Evolutionary conservation across 345 rosid genomes (phyloP), one percentile per base, ranked within the genome.

Genomic region (Eucalyptus victrix): DNA sequence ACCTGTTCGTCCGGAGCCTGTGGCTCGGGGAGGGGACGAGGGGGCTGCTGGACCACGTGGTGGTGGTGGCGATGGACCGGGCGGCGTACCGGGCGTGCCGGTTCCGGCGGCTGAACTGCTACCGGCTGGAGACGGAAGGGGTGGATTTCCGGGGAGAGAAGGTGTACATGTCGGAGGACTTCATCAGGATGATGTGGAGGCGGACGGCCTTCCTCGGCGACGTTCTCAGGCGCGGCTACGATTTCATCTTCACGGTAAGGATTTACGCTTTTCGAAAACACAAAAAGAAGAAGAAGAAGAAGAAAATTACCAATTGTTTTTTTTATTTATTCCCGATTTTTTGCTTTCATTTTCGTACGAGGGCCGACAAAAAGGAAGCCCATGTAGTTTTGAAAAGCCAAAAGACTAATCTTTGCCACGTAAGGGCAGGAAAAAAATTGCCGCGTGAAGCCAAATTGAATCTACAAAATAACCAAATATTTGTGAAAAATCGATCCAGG

Each of bases 101-200:
- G 72, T 92, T 93, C 40, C 94, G 89, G 90, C 90, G 96, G 91
- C 93, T 94, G 17, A 96, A 96, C 86, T 96, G 99, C 90, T 96
- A 95, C 91, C 93, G 90, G 87, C 91, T 97, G 86, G 93, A 90
- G 8, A 94, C 95, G 9, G 94, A 91, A 1, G 98, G 94, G 12
- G 91, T 92, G 94, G 90, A 93, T 89, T 92, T 86, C 90, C 53
- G 69, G 8, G 91, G 89, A 34, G 99, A 97, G 93, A 92, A 94
- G 88, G 88, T 95, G 18, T 97, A 90, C 92, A 97, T 96, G 99
- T 93, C 99, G 2, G 50, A 72, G 5, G 99, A 93, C 30, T 97
- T 96, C 87, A 91, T 96, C 50, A 93, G 92, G 92, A 95, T 97
- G 99, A 96, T 96, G 99, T 96, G 99, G 99, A 90, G 93, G 5